Evolutionary conservation across 768 basidiomycete species (phyloP).

Genomic region (Naematelia aurantialba): DNA sequence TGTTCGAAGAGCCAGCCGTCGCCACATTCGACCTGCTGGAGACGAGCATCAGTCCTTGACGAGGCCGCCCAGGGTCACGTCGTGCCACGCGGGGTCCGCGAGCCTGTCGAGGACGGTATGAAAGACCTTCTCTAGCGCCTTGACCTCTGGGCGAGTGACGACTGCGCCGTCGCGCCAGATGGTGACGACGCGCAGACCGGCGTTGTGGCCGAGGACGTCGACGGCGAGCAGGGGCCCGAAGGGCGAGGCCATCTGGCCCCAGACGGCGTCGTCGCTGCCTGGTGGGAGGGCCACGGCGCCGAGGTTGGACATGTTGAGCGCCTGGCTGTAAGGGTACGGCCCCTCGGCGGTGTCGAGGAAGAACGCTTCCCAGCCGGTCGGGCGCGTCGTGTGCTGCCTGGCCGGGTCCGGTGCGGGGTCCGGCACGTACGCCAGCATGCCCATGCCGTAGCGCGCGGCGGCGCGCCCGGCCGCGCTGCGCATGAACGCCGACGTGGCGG

Average conservation of each 20-base stretch:
- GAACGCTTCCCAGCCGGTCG: slow-evolving; percentile 27
- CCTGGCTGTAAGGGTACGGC: slow-evolving; percentile 3
- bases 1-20: no score
- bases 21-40: no score
- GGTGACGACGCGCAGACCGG: slow-evolving; percentile 17
- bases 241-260: slow-evolving; percentile 17
- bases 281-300: slow-evolving; percentile 13
- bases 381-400: not conserved
- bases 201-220: slow-evolving; percentile 19
- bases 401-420: slow-evolving; percentile 8
- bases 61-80: not conserved
- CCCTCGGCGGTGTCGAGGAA: slow-evolving; percentile 7
- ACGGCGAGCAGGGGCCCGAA: slow-evolving; percentile 13
- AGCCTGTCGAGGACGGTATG: slow-evolving; percentile 13
- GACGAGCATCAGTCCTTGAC: no score
- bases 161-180: slow-evolving; percentile 19
- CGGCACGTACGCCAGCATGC: slow-evolving; percentile 22
- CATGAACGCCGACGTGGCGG: slow-evolving; percentile 8
- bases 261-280: slow-evolving; percentile 18
- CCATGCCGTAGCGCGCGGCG: slow-evolving; percentile 13
- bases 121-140: slow-evolving; percentile 15
- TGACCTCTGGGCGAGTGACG: slow-evolving; percentile 6
- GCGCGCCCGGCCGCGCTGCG: not conserved
- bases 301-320: slow-evolving; percentile 22
- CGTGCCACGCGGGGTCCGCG: not conserved